These are phyloP conservation scores for Yamadazyma siamensis DNA, from an alignment of 1,139 yeast species.

Conservation along the genomic window DNA sequence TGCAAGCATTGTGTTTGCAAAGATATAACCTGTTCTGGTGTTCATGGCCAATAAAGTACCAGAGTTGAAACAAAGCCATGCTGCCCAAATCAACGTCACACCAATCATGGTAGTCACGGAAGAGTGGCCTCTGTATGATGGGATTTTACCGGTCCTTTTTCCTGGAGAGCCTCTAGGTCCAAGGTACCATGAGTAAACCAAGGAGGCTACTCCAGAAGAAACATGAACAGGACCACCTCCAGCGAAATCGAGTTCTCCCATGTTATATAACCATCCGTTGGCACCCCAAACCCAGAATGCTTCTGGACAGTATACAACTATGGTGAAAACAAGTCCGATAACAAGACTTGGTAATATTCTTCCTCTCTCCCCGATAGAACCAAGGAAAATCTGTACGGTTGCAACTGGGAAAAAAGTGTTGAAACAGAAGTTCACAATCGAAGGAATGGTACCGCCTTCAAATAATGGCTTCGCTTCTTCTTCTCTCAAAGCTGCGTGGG, in stretches of 20 bases:
- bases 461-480: constrained; percentile 32
- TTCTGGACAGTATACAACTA: constrained; percentile 88
- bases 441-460: constrained; percentile 62
- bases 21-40: constrained; percentile 89
- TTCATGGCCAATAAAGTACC: constrained; percentile 92
- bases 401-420: constrained; percentile 86
- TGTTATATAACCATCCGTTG: constrained; percentile 76
- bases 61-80: constrained; percentile 98
- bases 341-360: constrained; percentile 93
- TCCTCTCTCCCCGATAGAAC: constrained; percentile 97
- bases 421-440: constrained; percentile 67
- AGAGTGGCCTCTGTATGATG: constrained; percentile 86
- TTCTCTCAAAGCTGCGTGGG: constrained; percentile 72
- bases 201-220: constrained; percentile 88
- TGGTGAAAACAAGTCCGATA: constrained; percentile 84
- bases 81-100: constrained; percentile 91
- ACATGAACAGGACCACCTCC: constrained; percentile 99
- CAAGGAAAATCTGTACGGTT: constrained; percentile 86
- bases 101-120: constrained; percentile 86
- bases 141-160: constrained; percentile 56
- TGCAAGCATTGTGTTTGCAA: constrained; percentile 87
- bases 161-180: constrained; percentile 88
- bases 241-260: constrained; percentile 92
- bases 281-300: constrained; percentile 98
- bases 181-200: constrained; percentile 83